Base-by-base conservation (phyloP, 1,284 basidiomycete species). In the Puccinia horiana region DNA sequence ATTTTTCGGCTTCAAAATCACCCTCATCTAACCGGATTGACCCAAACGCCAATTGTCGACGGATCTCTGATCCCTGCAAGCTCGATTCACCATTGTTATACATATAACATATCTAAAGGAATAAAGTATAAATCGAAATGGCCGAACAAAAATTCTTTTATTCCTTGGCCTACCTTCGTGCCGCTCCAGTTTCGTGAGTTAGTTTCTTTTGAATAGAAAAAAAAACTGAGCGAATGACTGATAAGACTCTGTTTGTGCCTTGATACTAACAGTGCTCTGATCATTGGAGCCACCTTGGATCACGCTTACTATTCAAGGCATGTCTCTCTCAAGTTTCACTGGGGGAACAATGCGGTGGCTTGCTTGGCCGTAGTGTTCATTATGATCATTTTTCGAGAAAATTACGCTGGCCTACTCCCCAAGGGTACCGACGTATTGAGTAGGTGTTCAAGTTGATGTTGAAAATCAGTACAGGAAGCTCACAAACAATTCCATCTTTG, bases 321-420 rank as follows among this genome's bases (percentile, higher is more conserved):
- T 61, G 74, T 47, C 26, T 29, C 74, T 44, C 52, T 44, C 32
- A 61, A 42, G 42, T 76, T 76, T 61, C 74, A 54, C 35, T 76
- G 52, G 74, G 74, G 74, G 18, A 61, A 20, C 16, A 58, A 76
- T 29, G 74, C 74, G 20, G 54, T 61, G 40, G 52, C 54, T 42
- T 44, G 61, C 23, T 58, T 76, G 20, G 29, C 74, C 20, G 26
- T 58, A 37, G 32, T 26, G 37, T 76, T 61, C 40, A 40, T 76
- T n/a, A 35, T 42, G 26, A 44, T 76, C 40, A 61, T 76, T 8
- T 16, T 76, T 5, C 29, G 74, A 58, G 54, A 76, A 32, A 76
- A 76, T 61, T 76, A 56, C 54, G 56, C 74, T 44, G 16, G 54
- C 32, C 42, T 76, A 26, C 23, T 44, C 5, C 65, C 74, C 18